Evolutionary conservation across 2,329 filamentous ascomycete genomes (phyloP), one percentile per base, ranked within the genome.

Genomic region (Diaporthe citriasiana): DNA sequence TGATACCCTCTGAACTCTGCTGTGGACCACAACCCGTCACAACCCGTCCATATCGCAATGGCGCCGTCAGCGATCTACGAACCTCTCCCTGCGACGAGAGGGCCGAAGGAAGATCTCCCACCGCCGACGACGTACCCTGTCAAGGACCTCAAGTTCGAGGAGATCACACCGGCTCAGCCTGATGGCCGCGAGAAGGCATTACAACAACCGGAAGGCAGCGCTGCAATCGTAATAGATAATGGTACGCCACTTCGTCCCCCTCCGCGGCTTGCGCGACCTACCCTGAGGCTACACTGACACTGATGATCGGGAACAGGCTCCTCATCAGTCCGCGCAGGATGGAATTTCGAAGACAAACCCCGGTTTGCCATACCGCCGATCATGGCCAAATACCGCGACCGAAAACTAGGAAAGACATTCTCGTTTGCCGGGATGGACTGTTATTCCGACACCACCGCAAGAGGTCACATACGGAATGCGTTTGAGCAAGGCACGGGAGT

Each of bases 151-250:
- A 87, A 85, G 76, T 92, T 92, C 79, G 89, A 91, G 76, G 87
- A 87, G 75, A 87, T 84, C 72, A 83, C 89, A 50, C 83, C 86
- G 40, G 83, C 88, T 2, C 86, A 90, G 78, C 85, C 87, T 12
- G 92, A 96, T 79, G 94, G 93, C 63, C 95, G 93, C 80, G 88
- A 90, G 79, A 88, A 89, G 78, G 95, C 94, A 75, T 88, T 89
- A 68, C 84, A 89, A 73, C 82, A 81, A 30, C 84, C 88, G 27
- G 83, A 87, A 22, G 88, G 86, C 73, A 85, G 86, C 59, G 93
- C 92, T 69, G 94, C 95, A 68, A 98, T 99, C 80, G 94, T 99
- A 76, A 98, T 99, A 81, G 97, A 99, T 86, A 98, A 98, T 93
- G 97, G 95, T 97, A 85, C 75, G 84, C 60, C 53, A 60, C 27